Conservation (phyloP, 2,329 filamentous ascomycete genomes). For the Penicillium sp. region DNA sequence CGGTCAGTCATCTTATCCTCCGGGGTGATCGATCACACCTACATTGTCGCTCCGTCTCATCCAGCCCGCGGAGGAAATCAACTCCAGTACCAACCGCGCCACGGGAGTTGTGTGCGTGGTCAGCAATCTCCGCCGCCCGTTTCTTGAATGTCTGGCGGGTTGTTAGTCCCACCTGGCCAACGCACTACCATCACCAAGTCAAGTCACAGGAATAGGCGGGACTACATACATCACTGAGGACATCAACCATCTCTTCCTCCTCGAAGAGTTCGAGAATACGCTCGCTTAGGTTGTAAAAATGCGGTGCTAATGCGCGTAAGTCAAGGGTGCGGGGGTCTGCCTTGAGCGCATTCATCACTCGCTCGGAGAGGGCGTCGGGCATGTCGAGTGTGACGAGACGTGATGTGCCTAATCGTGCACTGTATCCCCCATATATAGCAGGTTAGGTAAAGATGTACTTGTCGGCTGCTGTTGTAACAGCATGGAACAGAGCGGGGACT, state of each 20-base stretch:
- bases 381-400: constrained; percentile 77
- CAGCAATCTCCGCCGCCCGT: constrained; percentile 74
- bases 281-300: constrained; percentile 83
- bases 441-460: neutral
- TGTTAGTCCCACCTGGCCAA: neutral
- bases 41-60: constrained; percentile 79
- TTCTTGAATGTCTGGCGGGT: constrained; percentile 68
- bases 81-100: constrained; percentile 63
- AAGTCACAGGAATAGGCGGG: constrained; percentile 6
- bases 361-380: constrained; percentile 69
- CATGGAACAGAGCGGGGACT: constrained; percentile 6
- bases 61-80: constrained; percentile 82
- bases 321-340: constrained; percentile 85
- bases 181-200: neutral
- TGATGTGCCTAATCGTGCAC: constrained; percentile 44
- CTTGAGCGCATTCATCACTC: constrained; percentile 83
- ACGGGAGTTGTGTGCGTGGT: constrained; percentile 82
- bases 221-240: constrained; percentile 54
- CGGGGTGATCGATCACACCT: constrained; percentile 15
- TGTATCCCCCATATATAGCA: constrained; percentile 11
- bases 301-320: constrained; percentile 73
- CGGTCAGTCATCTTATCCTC: constrained; percentile 17
- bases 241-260: constrained; percentile 73
- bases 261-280: constrained; percentile 88
- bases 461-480: neutral